phyloP scores from a whole-genome alignment of 352 stramenopile genomes.

The Pythium sukuiense region DNA sequence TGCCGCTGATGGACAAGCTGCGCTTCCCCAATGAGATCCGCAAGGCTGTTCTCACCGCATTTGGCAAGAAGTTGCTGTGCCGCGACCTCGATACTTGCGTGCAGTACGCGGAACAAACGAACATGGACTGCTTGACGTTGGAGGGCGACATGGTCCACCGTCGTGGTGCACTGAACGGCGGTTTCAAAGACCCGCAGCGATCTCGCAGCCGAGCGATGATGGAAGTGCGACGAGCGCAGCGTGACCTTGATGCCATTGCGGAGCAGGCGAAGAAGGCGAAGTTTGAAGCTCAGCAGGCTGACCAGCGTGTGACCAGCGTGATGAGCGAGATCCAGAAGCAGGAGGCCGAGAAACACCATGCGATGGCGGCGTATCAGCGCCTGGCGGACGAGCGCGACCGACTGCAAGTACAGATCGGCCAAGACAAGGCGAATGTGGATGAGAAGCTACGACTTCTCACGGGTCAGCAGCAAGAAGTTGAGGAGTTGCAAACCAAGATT shows the following conservation, averaged over 20 bases:
- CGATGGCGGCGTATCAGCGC: constrained; percentile 67
- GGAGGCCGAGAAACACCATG: constrained; percentile 75
- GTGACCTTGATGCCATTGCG: constrained; percentile 66
- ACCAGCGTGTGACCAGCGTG: constrained; percentile 85
- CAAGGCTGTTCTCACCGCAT: constrained; percentile 94
- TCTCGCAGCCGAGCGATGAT: constrained; percentile 82
- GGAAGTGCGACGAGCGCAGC: constrained; percentile 77
- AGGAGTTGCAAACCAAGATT: constrained; percentile 56
- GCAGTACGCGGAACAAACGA: constrained; percentile 72
- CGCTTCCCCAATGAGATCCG: constrained; percentile 85
- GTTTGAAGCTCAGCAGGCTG: constrained; percentile 86
- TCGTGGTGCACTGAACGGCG: constrained; percentile 95
- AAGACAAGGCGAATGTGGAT: constrained; percentile 48
- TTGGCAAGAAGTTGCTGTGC: constrained; percentile 97
- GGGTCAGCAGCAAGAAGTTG: constrained; percentile 63
- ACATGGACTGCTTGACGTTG: constrained; percentile 98
- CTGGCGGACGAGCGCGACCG: constrained; percentile 83
- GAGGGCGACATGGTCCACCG: constrained; percentile 98
- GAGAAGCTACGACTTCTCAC: constrained; percentile 61
- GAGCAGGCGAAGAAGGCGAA: constrained; percentile 83
- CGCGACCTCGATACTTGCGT: constrained; percentile 90
- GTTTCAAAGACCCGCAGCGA: constrained; percentile 92
- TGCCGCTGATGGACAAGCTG: constrained; percentile 86
- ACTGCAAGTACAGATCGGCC: constrained; percentile 72
- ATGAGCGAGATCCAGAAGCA: constrained; percentile 85